Conservation (phyloP, 352 stramenopile genomes). For the Blastocystis sp. region DNA sequence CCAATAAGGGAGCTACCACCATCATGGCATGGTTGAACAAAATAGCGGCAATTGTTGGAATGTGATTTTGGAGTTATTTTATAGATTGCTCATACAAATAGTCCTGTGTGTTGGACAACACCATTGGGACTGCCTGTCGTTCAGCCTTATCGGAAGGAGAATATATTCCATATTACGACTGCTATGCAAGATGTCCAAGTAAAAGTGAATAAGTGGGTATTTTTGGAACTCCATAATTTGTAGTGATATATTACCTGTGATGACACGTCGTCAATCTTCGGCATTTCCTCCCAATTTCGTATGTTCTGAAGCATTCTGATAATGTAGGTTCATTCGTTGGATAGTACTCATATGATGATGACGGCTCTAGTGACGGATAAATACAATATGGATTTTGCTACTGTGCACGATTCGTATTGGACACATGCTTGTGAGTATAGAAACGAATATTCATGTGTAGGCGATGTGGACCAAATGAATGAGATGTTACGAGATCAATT, state of each 20-base stretch:
- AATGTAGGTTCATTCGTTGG: constrained; percentile 86
- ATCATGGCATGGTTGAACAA: constrained; percentile 88
- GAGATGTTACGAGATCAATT: constrained; percentile 76
- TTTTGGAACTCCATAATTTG: not conserved
- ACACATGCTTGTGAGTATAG: constrained; percentile 81
- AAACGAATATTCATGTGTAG: constrained; percentile 26
- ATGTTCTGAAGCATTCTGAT: not conserved
- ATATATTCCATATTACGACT: constrained; percentile 73
- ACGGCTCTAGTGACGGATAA: constrained; percentile 88
- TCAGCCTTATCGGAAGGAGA: constrained; percentile 86
- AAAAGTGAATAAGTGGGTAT: constrained; percentile 50
- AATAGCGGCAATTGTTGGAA: constrained; percentile 72
- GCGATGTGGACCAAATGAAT: constrained; percentile 92
- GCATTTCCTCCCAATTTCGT: constrained; percentile 96
- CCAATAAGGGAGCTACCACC: constrained; percentile 85
- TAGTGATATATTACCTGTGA: constrained; percentile 74
- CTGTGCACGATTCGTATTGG: constrained; percentile 98
- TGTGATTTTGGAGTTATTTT: constrained; percentile 65
- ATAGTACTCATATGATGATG: constrained; percentile 98
- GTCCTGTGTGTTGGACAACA: constrained; percentile 95
- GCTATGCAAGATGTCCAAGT: constrained; percentile 70
- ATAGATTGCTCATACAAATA: constrained; percentile 74
- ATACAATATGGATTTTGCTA: constrained; percentile 81
- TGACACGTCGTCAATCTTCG: constrained; percentile 78
- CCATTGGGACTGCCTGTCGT: constrained; percentile 93